Evolutionary conservation across 768 basidiomycete genomes (phyloP).

Genomic region (Mycena kentingensis): DNA sequence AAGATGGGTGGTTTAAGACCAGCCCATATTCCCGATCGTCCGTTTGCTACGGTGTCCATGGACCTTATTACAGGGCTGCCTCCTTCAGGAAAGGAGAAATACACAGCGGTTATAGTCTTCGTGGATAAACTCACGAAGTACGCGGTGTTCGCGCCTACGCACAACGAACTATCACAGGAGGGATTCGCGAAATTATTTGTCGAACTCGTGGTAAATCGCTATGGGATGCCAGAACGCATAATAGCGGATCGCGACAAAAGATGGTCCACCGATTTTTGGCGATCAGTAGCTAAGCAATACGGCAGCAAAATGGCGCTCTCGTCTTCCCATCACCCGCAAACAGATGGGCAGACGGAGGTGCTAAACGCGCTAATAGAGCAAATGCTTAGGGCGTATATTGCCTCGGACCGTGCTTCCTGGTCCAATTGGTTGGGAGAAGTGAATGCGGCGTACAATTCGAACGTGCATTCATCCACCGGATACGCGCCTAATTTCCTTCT

Average conservation of each 20-base stretch:
- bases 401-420: constrained; percentile 27
- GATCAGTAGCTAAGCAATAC: neutral
- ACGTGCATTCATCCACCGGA: constrained; percentile 25
- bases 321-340: no score
- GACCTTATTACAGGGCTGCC: neutral
- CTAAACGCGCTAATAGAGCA: no score
- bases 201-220: neutral
- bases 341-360: no score
- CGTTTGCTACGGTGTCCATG: neutral
- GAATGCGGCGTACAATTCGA: constrained; percentile 34
- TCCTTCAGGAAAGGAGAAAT: constrained; percentile 21
- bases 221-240: neutral
- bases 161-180: neutral
- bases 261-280: constrained; percentile 21
- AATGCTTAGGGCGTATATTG: constrained; percentile 30
- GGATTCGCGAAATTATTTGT: neutral
- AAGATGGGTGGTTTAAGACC: neutral
- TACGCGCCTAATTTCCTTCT: constrained; percentile 30
- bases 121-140: constrained; percentile 36
- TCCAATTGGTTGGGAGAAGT: constrained; percentile 25
- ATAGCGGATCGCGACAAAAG: constrained; percentile 11
- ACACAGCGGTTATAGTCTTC: constrained; percentile 19
- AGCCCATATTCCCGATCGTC: neutral
- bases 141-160: constrained; percentile 34
- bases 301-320: constrained; percentile 12